Base-by-base conservation (phyloP, 805 yeast genomes). In the Starmerella gropengiesseri region DNA sequence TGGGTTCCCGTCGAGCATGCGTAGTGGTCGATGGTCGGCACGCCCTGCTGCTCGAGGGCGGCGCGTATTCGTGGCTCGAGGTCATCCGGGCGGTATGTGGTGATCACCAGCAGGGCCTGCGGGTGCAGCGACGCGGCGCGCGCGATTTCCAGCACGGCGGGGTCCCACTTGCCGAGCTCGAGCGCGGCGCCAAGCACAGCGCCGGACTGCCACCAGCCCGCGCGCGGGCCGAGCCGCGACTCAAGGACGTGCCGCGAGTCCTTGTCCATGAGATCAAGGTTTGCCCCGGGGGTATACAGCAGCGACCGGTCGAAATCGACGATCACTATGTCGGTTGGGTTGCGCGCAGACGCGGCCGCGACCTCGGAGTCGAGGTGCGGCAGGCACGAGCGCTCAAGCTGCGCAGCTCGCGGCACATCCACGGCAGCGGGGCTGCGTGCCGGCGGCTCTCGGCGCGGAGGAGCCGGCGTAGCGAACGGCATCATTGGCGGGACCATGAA, bases 241-340 rank as follows among this genome's bases (percentile, higher is more conserved):
- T 50, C 54, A 8, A 53, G 28, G 5, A 41, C 19, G 8, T 37
- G 16, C 20, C 48, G 31, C 13, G 53, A 38, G n/a, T 31, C 34
- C 18, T 29, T 21, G 30, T 29, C 44, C 22, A 49, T 9, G n/a
- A 55, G 44, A 9, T 46, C 47, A 20, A 19, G 14, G 32, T 43
- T 52, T 9, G 45, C 31, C 4, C 21, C 28, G 3, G 55, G 55
- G 2, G 47, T 41, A 3, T 40, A 41, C 8, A 55, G 43, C 17
- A 55, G 37, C 7, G 54, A 43, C 18, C 51, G 41, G 37, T 53
- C 55, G 26, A 53, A 51, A 27, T 53, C 54, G 7, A 53, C 36
- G 4, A 53, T 33, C 5, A 53, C 40, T 16, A 53, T 42, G 26
- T 53, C 56, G 7, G 51, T 43, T 26, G 42, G 28, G n/a, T 30